A percentile compares a stretch with the other conserved stretches of the same genome.
Evolutionary conservation across 2,329 filamentous ascomycete species (phyloP).

Genomic region (Neopestalotiopsis clavispora): DNA sequence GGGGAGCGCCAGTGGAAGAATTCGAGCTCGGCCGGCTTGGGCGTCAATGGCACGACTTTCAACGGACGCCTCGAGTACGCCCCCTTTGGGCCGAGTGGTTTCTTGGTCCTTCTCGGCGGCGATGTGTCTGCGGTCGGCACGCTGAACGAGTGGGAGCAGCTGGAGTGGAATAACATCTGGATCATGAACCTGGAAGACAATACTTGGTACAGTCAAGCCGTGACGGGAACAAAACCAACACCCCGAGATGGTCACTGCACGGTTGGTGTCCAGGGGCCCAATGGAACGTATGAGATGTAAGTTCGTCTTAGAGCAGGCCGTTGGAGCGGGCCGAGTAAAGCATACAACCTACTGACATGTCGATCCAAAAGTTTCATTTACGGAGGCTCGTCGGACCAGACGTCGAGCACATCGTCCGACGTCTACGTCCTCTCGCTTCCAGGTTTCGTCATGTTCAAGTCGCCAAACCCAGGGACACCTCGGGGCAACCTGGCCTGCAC

Average conservation of each 20-base stretch:
- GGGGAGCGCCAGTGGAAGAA: slow-evolving; percentile 36
- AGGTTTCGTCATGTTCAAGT: slow-evolving; percentile 42
- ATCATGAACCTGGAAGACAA: slow-evolving; percentile 39
- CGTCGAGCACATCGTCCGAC: slow-evolving; percentile 30
- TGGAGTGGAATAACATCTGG: slow-evolving; percentile 34
- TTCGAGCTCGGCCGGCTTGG: slow-evolving; percentile 29
- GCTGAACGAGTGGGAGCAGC: slow-evolving; percentile 23
- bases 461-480: slow-evolving; percentile 26
- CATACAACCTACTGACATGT: background rate
- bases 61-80: slow-evolving; percentile 36
- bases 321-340: background rate
- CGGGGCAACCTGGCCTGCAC: slow-evolving; percentile 40
- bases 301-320: slow-evolving; percentile 15
- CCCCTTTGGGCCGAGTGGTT: slow-evolving; percentile 38
- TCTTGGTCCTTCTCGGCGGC: slow-evolving; percentile 40
- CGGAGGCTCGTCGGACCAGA: slow-evolving; percentile 34
- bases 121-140: slow-evolving; percentile 28
- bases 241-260: slow-evolving; percentile 37
- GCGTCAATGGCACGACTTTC: slow-evolving; percentile 32
- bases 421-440: slow-evolving; percentile 43
- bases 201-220: slow-evolving; percentile 40
- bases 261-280: slow-evolving; percentile 37
- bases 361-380: slow-evolving; percentile 38
- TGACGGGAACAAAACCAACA: slow-evolving; percentile 35
- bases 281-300: slow-evolving; percentile 42